Evolutionary conservation across 331 rosid species (phyloP), one percentile per base, ranked within the genome.

Genomic region (Malus hybrid): DNA sequence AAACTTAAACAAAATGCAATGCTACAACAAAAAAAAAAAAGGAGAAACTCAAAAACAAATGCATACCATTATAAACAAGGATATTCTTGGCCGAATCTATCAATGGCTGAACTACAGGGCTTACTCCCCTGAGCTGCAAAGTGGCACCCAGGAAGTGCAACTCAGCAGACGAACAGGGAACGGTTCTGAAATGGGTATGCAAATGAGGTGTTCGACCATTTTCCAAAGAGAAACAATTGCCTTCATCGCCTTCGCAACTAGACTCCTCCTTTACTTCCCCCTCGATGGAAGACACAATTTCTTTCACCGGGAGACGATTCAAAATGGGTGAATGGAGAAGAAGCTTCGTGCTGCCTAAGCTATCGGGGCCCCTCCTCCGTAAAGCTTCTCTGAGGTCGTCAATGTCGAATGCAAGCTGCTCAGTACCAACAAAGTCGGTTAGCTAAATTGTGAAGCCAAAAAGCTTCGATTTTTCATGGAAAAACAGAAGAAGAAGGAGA

Each of bases 351-450:
- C 77, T 59, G 34, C 87, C 86, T n/a, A 90, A 79, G 87, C 90
- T 88, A 82, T 94, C 99, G 50, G 97, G 99, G 36, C 99, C 99
- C 72, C 99, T 86, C 84, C 93, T 85, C 34, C 85, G 78, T 39
- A 94, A 78, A 65, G 96, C 89, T 27, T 85, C 86, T 76, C 86
- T 83, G 33, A 94, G 81, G 46, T 86, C 92, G 46, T 82, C 96
- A 10, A 84, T 24, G 42, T 83, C 69, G 81, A 93, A 83, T 67
- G 36, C 32, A 64, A 83, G 80, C 88, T 90, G 82, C 20, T 19
- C 74, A 59, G 28, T 16, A 2, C 9, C 10, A 54, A 19, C 16
- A 55, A 39, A 31, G n/a, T 22, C 39, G 0, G 73, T 76, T 67
- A 60, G 31, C 34, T 4, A 31, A 75, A 76, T 36, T 8, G 73